Base-by-base conservation (phyloP, 1,284 basidiomycete genomes). In the Vanrija sp. region DNA sequence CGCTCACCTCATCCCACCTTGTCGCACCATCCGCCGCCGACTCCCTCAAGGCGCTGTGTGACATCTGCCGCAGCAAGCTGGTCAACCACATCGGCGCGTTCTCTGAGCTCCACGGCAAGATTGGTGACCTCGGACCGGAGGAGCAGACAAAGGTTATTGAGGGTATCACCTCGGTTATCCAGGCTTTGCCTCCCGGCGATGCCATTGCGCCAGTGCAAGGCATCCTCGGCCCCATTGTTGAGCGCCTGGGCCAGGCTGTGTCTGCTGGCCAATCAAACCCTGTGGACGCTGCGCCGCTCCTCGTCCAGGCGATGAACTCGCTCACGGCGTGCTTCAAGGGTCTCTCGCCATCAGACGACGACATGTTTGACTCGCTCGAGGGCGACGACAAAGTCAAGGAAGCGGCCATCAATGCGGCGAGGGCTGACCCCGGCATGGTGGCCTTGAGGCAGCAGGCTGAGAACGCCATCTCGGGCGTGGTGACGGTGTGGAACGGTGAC, bases 131-230 rank as follows among this genome's bases (percentile, higher is more conserved):
- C 51, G 86, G 86, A 85, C 87, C 90, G 57, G 85, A 86, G 22
- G 90, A 94, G 75, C 89, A 88, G 73, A 83, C 84, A 59, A 94
- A 92, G 73, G 88, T 94, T 0, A 78, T 94, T 47, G 88, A 94
- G 69, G 89, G 86, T 0, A 92, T 95, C 53, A 85, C 89, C 2
- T 92, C 88, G 56, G 89, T 95, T 2, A 88, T 94, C 42, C 88
- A 94, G 65, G 91, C 90, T 0, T 71, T 95, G 47, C 84, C 86
- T 0, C 84, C 88, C 0, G 75, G 78, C 19, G 85, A 90, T 47
- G 87, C 84, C 49, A 84, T 93, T 23, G 80, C 84, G 1, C 86
- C 89, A 0, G 80, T 92, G n/a, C 84, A 88, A 85, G 85, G 84
- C 3, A 87, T 93, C 52, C 81, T 89, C 6, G 81, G 77, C 45